These are phyloP conservation scores for Furcasterigmium furcatum DNA, from an alignment of 2,329 filamentous ascomycete genomes.

Conservation along the genomic window DNA sequence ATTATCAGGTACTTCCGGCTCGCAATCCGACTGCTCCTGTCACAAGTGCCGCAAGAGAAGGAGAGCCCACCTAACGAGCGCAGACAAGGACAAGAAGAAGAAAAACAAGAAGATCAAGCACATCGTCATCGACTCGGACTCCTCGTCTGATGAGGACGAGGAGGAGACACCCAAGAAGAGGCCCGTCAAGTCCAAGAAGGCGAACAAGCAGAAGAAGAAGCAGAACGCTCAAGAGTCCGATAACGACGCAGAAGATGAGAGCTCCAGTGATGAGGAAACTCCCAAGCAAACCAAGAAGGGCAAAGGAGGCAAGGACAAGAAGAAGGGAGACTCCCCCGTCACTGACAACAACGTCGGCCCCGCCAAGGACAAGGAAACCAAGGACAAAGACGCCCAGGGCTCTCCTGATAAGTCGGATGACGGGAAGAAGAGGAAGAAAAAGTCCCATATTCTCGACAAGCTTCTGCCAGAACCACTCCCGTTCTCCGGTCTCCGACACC, in stretches of 20 bases:
- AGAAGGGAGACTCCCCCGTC: background rate
- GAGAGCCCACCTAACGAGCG: background rate
- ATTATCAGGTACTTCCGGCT: slow-evolving; percentile 5
- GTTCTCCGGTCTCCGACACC: slow-evolving; percentile 27
- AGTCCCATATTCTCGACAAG: slow-evolving; percentile 14
- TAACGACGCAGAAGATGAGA: slow-evolving; percentile 10
- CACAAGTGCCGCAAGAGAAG: slow-evolving; percentile 2
- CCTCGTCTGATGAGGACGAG: slow-evolving; percentile 17
- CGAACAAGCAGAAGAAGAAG: slow-evolving; percentile 13
- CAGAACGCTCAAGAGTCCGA: background rate
- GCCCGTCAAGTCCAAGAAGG: slow-evolving; percentile 3
- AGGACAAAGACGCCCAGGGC: background rate
- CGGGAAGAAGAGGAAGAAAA: background rate
- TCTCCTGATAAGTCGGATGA: background rate
- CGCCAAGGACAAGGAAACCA: background rate
- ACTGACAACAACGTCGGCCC: slow-evolving; percentile 8
- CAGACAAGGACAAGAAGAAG: slow-evolving; percentile 9
- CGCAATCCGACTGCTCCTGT: background rate
- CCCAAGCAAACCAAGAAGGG: slow-evolving; percentile 8
- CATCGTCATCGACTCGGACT: slow-evolving; percentile 15
- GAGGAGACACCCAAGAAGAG: slow-evolving; percentile 2
- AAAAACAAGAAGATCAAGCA: slow-evolving; percentile 15
- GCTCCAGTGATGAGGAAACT: background rate
- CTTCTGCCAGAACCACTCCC: slow-evolving; percentile 16
- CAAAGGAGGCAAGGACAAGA: slow-evolving; percentile 2